Base-by-base conservation (phyloP, 139 green algal genomes). In the Edaphochlamys debaryana region DNA sequence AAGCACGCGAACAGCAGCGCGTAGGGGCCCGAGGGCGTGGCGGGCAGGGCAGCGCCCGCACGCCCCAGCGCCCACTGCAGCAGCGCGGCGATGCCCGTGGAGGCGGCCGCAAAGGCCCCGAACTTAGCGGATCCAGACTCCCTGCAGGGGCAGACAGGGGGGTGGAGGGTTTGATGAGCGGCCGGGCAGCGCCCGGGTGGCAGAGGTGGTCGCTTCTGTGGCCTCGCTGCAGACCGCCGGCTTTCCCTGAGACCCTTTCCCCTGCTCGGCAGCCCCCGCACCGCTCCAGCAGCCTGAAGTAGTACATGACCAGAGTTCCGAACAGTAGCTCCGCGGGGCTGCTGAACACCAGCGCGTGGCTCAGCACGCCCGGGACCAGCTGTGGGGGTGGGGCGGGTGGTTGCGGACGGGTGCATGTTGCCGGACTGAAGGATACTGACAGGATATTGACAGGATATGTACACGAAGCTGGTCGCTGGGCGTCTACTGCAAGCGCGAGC, bases 1-100 rank as follows among this genome's bases (percentile, higher is more conserved):
- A 95, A 89, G 42, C 62, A 87, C 11, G 92, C 90, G 82, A 96
- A 95, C 13, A 95, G 40, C 30, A 96, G 75, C 38, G 80, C 85
- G 72, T 86, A 91, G 52, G 82, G 92, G 25, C 88, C 90, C 1
- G 82, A 81, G 56, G 73, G 87, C n/a, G 41, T 27, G 3, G 29
- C 32, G n/a, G 64, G 50, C 60, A 64, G 32, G 4, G 27, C 30
- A 20, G 64, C 25, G 19, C 76, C 76, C 32, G 42, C 13, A 5
- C 36, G n/a, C 8, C 27, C 3, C 5, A 41, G 62, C 1, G 45
- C 63, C 60, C 60, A 82, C 45, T 82, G 79, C 42, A 93, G n/a
- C 7, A 40, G 64, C 30, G 86, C 94, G 0, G 88, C 82, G 4
- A 90, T n/a, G 22, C 71, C 82, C 0, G 77, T 79, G 64, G 71